A percentile compares a stretch with the other conserved stretches of the same genome.
phyloP scores from a whole-genome alignment of 2,329 filamentous ascomycete species.

The Fusarium fracticaudum region DNA sequence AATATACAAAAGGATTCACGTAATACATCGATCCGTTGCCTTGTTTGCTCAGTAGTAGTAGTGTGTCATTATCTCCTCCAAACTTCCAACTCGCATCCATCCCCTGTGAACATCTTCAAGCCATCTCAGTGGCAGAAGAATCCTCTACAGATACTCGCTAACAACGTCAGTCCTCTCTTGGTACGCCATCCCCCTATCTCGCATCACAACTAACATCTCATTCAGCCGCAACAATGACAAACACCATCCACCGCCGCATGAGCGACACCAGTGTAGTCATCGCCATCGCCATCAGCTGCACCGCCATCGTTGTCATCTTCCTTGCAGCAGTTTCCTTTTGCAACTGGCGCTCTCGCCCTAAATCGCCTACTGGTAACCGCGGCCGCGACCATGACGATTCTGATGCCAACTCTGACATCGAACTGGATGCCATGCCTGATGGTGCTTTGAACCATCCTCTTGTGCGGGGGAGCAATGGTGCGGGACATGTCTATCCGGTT shows the following conservation, averaged over 20 bases:
- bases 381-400: not conserved
- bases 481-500: not conserved
- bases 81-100: not conserved
- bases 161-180: not conserved
- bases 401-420: not conserved
- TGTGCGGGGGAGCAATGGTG: not conserved
- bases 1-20: not conserved
- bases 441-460: not conserved
- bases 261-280: not conserved
- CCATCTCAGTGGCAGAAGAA: not conserved
- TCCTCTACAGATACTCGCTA: too few relatives aligned
- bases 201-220: conserved; percentile 2
- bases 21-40: not conserved
- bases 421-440: not conserved
- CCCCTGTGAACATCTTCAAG: not conserved
- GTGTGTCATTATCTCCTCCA: not conserved
- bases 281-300: not conserved
- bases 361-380: not conserved
- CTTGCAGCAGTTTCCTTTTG: not conserved
- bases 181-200: not conserved
- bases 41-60: not conserved
- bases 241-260: not conserved
- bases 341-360: not conserved
- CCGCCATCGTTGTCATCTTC: not conserved
- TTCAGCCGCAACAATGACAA: not conserved